Conservation (phyloP, 192 early-diverging fungal species). For the Powellomyces hirtus region DNA sequence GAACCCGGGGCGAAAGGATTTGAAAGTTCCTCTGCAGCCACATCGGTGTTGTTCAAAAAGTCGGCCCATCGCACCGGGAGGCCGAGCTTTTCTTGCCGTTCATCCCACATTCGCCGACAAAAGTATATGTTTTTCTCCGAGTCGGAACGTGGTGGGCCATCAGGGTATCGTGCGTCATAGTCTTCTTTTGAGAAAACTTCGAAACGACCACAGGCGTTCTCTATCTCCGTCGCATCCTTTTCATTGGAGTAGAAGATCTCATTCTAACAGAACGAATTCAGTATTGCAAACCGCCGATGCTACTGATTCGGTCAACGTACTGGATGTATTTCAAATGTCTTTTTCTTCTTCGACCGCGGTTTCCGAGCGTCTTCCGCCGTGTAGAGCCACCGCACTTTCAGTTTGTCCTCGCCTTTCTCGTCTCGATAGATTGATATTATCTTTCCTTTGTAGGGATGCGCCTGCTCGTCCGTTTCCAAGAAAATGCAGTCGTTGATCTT, state of each 20-base stretch:
- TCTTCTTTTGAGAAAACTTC: conserved; percentile 2
- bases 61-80: neutral
- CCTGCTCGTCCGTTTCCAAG: conserved; percentile 5
- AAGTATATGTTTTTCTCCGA: conserved; percentile 2
- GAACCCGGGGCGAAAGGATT: neutral
- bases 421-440: conserved; percentile 2
- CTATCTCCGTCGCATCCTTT: conserved; percentile 1
- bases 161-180: neutral
- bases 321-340: neutral
- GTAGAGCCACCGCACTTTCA: conserved; percentile 1
- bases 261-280: neutral
- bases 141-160: neutral
- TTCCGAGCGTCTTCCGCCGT: neutral
- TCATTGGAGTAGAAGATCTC: conserved; percentile 8
- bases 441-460: conserved; percentile 8
- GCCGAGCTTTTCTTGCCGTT: neutral
- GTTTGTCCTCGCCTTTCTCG: neutral
- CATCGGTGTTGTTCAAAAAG: neutral
- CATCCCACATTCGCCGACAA: neutral
- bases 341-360: neutral
- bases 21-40: neutral
- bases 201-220: neutral
- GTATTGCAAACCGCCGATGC: neutral
- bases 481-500: conserved; percentile 1
- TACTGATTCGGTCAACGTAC: neutral